Percentiles rank a stretch among this genome's conserved stretches.
Conservation (phyloP, 192 early-diverging fungal genomes). For the Rhizoclosmatium globosum region DNA sequence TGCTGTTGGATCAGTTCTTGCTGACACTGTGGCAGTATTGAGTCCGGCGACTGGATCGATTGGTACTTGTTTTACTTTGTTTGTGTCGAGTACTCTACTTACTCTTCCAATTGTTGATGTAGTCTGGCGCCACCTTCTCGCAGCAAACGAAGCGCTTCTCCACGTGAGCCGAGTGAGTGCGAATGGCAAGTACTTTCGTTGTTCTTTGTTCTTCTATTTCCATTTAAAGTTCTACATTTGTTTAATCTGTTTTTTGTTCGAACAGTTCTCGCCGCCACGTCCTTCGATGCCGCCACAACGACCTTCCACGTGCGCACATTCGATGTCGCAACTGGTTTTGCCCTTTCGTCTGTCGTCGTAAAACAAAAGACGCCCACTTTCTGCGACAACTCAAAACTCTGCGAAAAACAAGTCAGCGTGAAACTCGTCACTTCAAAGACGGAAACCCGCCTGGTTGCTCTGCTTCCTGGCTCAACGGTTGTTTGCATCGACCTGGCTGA, state of each 20-base stretch:
- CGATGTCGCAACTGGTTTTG: slow-evolving; percentile 53
- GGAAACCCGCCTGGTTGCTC: not conserved
- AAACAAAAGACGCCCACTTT: not conserved
- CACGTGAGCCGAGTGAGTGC: slow-evolving; percentile 37
- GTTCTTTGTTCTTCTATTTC: not conserved
- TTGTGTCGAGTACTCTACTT: not conserved
- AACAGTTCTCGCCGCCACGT: not conserved
- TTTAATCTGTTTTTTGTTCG: slow-evolving; percentile 16
- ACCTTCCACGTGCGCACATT: slow-evolving; percentile 55
- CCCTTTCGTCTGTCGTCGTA: not conserved
- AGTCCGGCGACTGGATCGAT: slow-evolving; percentile 71
- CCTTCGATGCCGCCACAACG: slow-evolving; percentile 35
- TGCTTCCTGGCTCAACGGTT: slow-evolving; percentile 7
- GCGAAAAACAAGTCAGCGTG: not conserved
- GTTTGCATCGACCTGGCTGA: slow-evolving; percentile 2
- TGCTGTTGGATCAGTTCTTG: slow-evolving; percentile 67
- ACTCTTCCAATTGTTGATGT: not conserved
- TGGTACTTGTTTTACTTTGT: slow-evolving; percentile 46
- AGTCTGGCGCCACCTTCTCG: slow-evolving; percentile 83
- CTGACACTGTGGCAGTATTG: slow-evolving; percentile 78
- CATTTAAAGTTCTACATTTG: slow-evolving; percentile 44
- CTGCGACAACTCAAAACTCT: not conserved
- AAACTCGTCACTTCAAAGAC: not conserved
- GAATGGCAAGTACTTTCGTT: not conserved
- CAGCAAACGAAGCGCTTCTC: slow-evolving; percentile 63